Evolutionary conservation across 2,329 filamentous ascomycete genomes (phyloP).

Genomic region (Sporothrix variecibatus): DNA sequence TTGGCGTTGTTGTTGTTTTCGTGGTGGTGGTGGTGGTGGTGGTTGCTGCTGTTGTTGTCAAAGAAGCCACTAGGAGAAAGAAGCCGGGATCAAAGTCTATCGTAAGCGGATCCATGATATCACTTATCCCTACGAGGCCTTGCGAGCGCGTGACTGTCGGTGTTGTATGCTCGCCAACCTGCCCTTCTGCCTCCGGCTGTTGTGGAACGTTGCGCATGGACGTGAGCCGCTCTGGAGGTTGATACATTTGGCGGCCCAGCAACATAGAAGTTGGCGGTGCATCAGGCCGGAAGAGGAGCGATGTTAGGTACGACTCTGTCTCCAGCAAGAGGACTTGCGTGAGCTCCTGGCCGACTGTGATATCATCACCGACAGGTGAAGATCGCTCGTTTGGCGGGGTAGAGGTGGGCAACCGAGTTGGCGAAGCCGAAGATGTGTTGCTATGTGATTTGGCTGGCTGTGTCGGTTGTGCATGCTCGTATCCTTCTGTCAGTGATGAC

Average conservation of each 20-base stretch:
- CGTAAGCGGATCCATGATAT: not conserved
- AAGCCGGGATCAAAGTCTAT: not conserved
- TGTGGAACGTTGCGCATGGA: not conserved
- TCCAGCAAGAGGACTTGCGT: conserved; percentile 12
- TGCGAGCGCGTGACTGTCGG: not conserved
- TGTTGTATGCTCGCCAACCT: not conserved
- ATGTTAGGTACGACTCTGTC: not conserved
- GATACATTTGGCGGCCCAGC: not conserved
- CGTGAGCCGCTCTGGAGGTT: not conserved
- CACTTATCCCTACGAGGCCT: not conserved
- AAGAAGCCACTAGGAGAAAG: not conserved
- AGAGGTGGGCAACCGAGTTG: not conserved
- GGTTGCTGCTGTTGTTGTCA: not conserved
- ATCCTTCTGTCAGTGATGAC: not conserved
- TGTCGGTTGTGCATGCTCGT: not conserved
- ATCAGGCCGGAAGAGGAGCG: not conserved
- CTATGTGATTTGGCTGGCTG: no score
- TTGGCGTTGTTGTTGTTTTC: not conserved
- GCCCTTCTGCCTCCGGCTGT: not conserved
- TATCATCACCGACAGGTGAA: not conserved
- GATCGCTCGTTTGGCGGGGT: not conserved
- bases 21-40: not conserved
- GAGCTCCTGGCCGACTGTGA: not conserved
- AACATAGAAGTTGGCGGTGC: not conserved
- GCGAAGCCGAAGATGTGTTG: not conserved